Evolutionary conservation across 164 flowering plant species (phyloP), one percentile per base, ranked within the genome.

Genomic region (Vitis rupestris): DNA sequence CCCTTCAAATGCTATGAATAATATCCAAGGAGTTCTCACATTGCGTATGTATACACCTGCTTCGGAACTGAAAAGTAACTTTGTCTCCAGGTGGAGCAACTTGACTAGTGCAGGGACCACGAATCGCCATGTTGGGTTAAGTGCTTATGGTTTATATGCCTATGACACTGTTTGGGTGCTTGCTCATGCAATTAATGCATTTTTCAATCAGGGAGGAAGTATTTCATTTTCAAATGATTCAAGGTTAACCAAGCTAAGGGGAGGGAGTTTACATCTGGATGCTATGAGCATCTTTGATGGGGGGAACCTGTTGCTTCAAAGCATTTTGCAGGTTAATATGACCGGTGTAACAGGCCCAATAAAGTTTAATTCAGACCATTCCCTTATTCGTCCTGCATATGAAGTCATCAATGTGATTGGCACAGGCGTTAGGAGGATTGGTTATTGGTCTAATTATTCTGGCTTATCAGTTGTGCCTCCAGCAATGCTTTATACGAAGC

Each of bases 391-490:
- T 69, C 94, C 94, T 56, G 87, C 93, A 47, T 90, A 51, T 72
- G 97, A 92, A 37, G 71, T 92, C 68, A 75, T 90, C 53, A 92
- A 92, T 70, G 84, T 88, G 23, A 69, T 85, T 58, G 93, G 95
- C 44, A 82, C 80, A 6, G 95, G 93, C 49, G 50, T 66, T 71
- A 75, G 85, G 60, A 80, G 67, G 52, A 80, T 92, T 47, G 97
- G 97, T 67, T 92, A 90, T 65, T 92, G 97, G 97, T 82, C 92
- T 47, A 89, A 86, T 58, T 73, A 81, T 70, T 88, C 93, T 13
- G 91, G 92, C 31, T 62, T 86, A 67, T 85, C 91, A 23, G 65
- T 75, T 44, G 56, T 58, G 70, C 79, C 84, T 66, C 92, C 90
- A 0, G 88, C 86, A 63, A 52, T 15, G 4, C 77, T 84, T 14